Evolutionary conservation across 306 rosid genomes (phyloP), one percentile per base, ranked within the genome.

Genomic region (Cucurbita ficifolia): DNA sequence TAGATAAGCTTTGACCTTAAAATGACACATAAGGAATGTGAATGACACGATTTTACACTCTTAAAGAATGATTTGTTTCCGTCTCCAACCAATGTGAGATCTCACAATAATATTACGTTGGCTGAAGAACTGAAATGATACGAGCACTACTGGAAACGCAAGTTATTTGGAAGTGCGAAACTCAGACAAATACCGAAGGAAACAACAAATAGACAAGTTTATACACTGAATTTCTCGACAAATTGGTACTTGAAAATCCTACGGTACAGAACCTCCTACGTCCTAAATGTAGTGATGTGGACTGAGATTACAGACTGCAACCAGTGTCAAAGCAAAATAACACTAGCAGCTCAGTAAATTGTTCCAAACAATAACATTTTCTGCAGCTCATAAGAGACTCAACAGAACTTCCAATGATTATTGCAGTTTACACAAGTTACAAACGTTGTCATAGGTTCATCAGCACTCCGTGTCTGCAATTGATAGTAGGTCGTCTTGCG

Each of bases 381-480:
- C 82, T 45, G 64, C 73, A 78, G 51, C 79, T 65, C 11, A 49
- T 2, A 70, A 67, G 68, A 79, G 67, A 18, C 65, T 64, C 85
- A 95, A 86, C 97, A 95, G 96, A 95, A 95, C 88, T 95, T 95
- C 99, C 99, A 95, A 48, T 86, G 97, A 71, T 95, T 95, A 78
- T 82, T 82, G 90, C 99, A 95, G 82, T 78, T 70, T 65, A 80
- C 86, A 74, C 99, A 95, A 1, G 99, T 95, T 77, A 95, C 99
- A 70, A 91, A 91, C 4, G 99, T 95, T 24, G 99, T 95, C 99
- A 95, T 95, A 19, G 99, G 99, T 86, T 95, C 99, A 87, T 95
- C 99, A 0, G 99, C 99, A 86, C 99, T 95, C 72, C 99, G 88
- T 2, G 99, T 95, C 85, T 95, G 99, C 97, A 95, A 91, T 77